Evolutionary conservation across 768 basidiomycete genomes (phyloP).

Genomic region (Cubamyces lactineus): DNA sequence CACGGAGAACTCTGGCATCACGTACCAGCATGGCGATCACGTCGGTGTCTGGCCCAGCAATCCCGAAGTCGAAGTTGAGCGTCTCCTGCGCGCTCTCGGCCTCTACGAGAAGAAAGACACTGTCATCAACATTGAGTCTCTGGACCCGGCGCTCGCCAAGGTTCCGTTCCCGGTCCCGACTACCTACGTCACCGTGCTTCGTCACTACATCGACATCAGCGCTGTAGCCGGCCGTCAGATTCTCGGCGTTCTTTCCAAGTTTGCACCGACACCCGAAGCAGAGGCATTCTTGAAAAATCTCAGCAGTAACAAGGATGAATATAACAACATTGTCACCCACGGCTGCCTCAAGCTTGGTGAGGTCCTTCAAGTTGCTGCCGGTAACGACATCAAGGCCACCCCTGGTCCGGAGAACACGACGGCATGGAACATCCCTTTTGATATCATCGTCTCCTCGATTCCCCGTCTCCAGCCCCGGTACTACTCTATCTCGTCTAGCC

Average conservation of each 20-base stretch:
- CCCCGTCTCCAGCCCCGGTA: constrained; percentile 95
- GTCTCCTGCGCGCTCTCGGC: constrained; percentile 85
- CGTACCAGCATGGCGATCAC: constrained; percentile 99
- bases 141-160: constrained; percentile 96
- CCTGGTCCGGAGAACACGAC: constrained; percentile 81
- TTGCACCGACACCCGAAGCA: constrained; percentile 81
- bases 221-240: constrained; percentile 95
- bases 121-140: constrained; percentile 91
- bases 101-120: constrained; percentile 78
- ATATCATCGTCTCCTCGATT: constrained; percentile 92
- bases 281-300: constrained; percentile 73
- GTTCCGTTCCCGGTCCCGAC: constrained; percentile 99
- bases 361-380: constrained; percentile 87
- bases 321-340: constrained; percentile 71
- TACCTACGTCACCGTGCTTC: constrained; percentile 89
- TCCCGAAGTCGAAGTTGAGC: constrained; percentile 88
- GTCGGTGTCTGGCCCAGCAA: constrained; percentile 98
- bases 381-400: constrained; percentile 61
- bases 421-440: constrained; percentile 91
- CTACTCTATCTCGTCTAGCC: constrained; percentile 98
- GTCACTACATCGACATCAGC: constrained; percentile 97
- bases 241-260: constrained; percentile 84
- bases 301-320: constrained; percentile 87
- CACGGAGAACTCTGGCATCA: constrained; percentile 93
- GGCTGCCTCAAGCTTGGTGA: constrained; percentile 93